Base-by-base conservation (phyloP, 768 basidiomycete species). In the Podaxis sp. region DNA sequence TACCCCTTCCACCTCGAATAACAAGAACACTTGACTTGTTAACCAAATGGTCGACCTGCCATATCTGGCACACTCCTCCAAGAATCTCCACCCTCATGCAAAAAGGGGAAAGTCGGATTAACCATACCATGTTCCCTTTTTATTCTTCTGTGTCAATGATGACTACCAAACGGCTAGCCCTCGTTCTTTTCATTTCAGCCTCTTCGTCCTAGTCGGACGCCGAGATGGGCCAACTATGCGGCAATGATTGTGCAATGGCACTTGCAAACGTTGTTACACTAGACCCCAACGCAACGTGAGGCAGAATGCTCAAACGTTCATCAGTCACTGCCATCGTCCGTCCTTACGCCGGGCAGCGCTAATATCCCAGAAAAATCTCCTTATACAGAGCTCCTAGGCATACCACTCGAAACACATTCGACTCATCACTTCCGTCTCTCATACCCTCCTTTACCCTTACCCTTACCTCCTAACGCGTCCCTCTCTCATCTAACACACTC, bases 41-140 rank as follows among this genome's bases (percentile, higher is more conserved):
- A 22, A 17, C 38, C 54, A 15, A 7, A 39, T 56, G n/a, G 54
- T 26, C 22, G n/a, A 56, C n/a, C 19, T 56, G 39, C 54, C 38
- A 56, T 56, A 56, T 56, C 54, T 38, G 54, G 54, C 39, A 40
- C 26, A 40, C 6, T 15, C 36, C 22, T 24, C 54, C 26, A n/a
- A 5, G 26, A 56, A 56, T 56, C 54, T 17, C 1, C 12, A 0
- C 8, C 22, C n/a, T 40, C 12, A 17, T 19, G 39, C 54, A 19
- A 56, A 39, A 56, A 39, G 38, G 54, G 54, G 54, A 26, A 55
- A 38, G 54, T 55, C 54, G 54, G 54, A 17, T 55, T 55, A 55
- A 55, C 54, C 15, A 28, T 51, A 22, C 28, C 12, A 11, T 55
- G 17, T 54, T 33, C 52, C 33, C 52, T 19, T 38, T 17, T n/a